Conservation (phyloP, 1,284 basidiomycete species). For the Gymnopus androsaceus region DNA sequence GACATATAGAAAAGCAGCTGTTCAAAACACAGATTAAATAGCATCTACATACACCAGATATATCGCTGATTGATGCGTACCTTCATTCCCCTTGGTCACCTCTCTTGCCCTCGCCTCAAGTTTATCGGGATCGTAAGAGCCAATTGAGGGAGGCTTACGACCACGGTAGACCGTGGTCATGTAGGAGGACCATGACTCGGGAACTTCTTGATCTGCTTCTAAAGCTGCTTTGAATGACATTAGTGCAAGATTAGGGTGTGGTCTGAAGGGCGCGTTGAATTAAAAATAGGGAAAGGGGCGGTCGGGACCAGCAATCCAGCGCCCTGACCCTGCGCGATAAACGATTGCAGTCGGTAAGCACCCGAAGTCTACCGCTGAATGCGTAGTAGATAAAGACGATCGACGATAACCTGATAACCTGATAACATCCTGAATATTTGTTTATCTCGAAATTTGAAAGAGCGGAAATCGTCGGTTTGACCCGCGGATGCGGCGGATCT, state of each 20-base stretch:
- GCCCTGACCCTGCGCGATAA: too few relatives aligned
- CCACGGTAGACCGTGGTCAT: constrained; percentile 14
- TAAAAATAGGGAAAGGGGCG: too few relatives aligned
- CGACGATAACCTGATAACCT: not conserved
- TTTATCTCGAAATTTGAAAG: too few relatives aligned
- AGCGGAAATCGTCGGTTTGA: not conserved
- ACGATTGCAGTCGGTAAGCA: too few relatives aligned
- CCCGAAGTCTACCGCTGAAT: too few relatives aligned
- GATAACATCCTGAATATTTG: not conserved
- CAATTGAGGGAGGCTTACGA: constrained; percentile 12
- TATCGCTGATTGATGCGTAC: not conserved
- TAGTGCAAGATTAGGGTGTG: too few relatives aligned
- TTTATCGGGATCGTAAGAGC: constrained; percentile 14
- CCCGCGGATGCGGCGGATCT: not conserved
- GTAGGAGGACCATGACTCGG: constrained; percentile 17
- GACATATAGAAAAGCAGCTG: constrained; percentile 51
- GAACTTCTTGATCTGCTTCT: not conserved
- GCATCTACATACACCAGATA: too few relatives aligned
- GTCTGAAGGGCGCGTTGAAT: too few relatives aligned
- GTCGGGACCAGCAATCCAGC: too few relatives aligned
- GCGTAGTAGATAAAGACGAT: too few relatives aligned
- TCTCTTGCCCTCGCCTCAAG: constrained; percentile 15
- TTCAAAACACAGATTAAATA: too few relatives aligned
- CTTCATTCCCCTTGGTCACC: not conserved
- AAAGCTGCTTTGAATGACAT: constrained; percentile 13